Evolutionary conservation across 805 yeast species (phyloP), one percentile per base, ranked within the genome.

Genomic region (Monosporozyma aquatica): DNA sequence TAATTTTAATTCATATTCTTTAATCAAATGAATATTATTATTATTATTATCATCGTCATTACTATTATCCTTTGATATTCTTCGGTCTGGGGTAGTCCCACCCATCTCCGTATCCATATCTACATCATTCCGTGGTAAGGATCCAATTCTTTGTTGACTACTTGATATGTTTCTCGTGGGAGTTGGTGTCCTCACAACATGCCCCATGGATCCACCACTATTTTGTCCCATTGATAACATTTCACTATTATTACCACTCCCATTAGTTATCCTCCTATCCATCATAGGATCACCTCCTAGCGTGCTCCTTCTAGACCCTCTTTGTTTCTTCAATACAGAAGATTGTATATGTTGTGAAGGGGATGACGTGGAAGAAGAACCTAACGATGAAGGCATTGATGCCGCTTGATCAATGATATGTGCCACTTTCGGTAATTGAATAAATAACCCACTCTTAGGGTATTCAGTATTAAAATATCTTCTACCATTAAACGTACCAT

Each of bases 401-500:
- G 15, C 35, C 50, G 11, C 43, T 43, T 25, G 25, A 13, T 55
- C 60, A 21, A 58, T 46, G 26, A 56, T 45, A 10, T 47, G 32
- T 48, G 51, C 42, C 59, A 59, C 59, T 65, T 71, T 39, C 67
- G 75, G 55, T 69, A 75, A 2, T 78, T 79, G 66, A 37, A 89
- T 69, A 54, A 89, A 89, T 23, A 89, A 61, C 0, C 97, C 97
- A 15, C 87, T 70, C 43, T 73, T 73, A 0, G 87, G 82, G 27
- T 56, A 63, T 5, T 67, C 62, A 0, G 89, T 85, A 4, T 68
- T 66, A 56, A 89, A 89, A 58, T 87, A 87, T 42, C 67, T 67
- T 6, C 66, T 57, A 0, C 95, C 95, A 44, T 80, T 74, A 36
- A 79, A 87, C 33, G 75, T 72, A n/a, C 98, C 98, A 42, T 77